phyloP scores from a whole-genome alignment of 768 basidiomycete species.

The Boletus edulis region DNA sequence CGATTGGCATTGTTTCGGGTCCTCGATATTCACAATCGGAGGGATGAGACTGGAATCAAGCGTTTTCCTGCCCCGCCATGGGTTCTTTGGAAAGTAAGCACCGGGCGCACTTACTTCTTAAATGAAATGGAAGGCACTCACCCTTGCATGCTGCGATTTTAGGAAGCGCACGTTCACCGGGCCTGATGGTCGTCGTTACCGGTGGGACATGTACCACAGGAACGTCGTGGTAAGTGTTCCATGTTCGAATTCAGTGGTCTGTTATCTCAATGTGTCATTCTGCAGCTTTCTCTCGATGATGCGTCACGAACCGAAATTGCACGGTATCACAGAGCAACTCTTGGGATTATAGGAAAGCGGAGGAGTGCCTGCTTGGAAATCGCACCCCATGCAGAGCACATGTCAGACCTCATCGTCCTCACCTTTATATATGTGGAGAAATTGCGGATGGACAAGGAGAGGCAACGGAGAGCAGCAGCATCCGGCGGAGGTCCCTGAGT shows the following conservation, averaged over 20 bases:
- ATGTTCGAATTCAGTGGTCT: not conserved
- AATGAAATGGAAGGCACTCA: not conserved
- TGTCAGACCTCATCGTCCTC: conserved; percentile 25
- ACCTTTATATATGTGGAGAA: conserved; percentile 33
- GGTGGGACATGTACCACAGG: conserved; percentile 25
- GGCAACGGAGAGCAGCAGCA: not conserved
- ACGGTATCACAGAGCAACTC: conserved; percentile 21
- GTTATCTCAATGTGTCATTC: not conserved
- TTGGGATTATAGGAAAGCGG: conserved; percentile 26
- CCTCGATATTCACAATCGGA: conserved; percentile 30
- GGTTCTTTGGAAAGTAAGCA: conserved; percentile 16
- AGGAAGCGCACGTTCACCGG: conserved; percentile 31
- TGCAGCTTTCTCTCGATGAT: conserved; percentile 22
- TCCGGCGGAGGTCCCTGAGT: conserved; percentile 16
- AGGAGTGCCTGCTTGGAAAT: conserved; percentile 22
- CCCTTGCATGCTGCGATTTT: not conserved
- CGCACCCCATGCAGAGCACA: conserved; percentile 18
- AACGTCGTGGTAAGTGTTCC: conserved; percentile 11
- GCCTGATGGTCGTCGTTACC: conserved; percentile 31
- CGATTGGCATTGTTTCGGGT: conserved; percentile 29
- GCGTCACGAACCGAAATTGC: conserved; percentile 11
- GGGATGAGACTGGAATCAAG: conserved; percentile 24
- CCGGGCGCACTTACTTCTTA: too few species aligned
- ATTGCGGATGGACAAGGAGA: conserved; percentile 26
- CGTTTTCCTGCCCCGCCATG: conserved; percentile 21